phyloP scores from a whole-genome alignment of 2,329 filamentous ascomycete species.

The Bipolaris bicolor region DNA sequence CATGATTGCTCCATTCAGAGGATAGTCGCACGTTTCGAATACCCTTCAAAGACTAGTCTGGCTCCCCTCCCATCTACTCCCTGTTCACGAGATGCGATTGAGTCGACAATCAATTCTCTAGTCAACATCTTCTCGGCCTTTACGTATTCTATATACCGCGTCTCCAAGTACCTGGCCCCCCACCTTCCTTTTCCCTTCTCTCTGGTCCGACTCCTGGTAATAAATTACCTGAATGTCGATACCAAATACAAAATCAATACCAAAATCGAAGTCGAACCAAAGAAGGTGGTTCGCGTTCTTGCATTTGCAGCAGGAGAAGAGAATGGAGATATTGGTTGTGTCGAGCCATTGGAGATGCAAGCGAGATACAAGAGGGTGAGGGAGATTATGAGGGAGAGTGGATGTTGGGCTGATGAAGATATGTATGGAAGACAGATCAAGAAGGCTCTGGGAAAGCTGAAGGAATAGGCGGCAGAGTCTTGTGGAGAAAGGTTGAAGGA shows the following conservation, averaged over 20 bases:
- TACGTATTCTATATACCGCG: background rate
- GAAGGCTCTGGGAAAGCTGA: slow-evolving; percentile 8
- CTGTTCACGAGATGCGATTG: background rate
- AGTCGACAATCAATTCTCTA: background rate
- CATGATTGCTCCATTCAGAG: background rate
- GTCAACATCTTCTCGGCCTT: background rate
- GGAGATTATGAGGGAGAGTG: slow-evolving; percentile 1
- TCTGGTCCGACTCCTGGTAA: background rate
- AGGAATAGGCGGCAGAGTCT: background rate
- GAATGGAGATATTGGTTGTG: background rate
- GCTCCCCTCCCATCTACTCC: background rate
- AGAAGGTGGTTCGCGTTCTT: slow-evolving; percentile 7
- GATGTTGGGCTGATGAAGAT: slow-evolving; percentile 2
- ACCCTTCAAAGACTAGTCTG: background rate
- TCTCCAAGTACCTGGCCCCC: background rate
- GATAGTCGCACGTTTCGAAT: background rate
- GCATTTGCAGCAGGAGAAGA: background rate
- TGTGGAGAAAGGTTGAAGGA: background rate
- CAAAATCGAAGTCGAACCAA: background rate
- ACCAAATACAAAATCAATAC: background rate
- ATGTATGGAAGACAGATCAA: slow-evolving; percentile 10
- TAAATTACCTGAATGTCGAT: background rate
- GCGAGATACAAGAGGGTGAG: slow-evolving; percentile 15
- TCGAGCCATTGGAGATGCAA: background rate
- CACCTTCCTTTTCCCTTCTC: background rate